Conservation (phyloP, 371 early-diverging fungal species). For the Massospora cicadina region DNA sequence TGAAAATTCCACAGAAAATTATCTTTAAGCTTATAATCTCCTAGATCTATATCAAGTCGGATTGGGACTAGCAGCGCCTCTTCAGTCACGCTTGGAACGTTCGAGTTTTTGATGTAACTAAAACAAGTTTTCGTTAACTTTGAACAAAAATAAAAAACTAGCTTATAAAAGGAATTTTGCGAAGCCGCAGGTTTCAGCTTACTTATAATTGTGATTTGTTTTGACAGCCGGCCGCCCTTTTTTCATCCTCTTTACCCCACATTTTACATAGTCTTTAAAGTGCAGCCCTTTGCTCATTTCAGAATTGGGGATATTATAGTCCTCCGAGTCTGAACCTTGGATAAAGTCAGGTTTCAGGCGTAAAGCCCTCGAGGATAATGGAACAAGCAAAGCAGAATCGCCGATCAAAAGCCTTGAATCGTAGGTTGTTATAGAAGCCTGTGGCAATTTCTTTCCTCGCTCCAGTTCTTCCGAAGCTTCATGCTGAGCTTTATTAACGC, state of each 20-base stretch:
- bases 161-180: no score
- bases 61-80: constrained; percentile 33
- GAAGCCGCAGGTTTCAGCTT: background rate
- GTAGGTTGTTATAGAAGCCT: background rate
- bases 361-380: background rate
- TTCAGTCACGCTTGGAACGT: background rate
- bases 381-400: background rate
- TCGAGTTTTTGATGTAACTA: background rate
- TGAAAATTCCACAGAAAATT: constrained; percentile 86
- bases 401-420: background rate
- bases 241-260: background rate
- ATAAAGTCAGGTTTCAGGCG: background rate
- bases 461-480: no score
- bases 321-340: background rate
- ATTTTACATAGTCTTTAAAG: background rate
- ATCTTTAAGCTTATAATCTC: constrained; percentile 66
- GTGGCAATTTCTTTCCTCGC: no score
- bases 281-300: background rate
- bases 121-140: no score
- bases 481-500: no score
- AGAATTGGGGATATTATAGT: background rate
- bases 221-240: background rate
- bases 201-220: background rate
- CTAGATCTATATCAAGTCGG: constrained; percentile 71
- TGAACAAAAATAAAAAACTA: background rate